Evolutionary conservation across 805 yeast genomes (phyloP), one percentile per base, ranked within the genome.

Genomic region (Myxozyma monticola): DNA sequence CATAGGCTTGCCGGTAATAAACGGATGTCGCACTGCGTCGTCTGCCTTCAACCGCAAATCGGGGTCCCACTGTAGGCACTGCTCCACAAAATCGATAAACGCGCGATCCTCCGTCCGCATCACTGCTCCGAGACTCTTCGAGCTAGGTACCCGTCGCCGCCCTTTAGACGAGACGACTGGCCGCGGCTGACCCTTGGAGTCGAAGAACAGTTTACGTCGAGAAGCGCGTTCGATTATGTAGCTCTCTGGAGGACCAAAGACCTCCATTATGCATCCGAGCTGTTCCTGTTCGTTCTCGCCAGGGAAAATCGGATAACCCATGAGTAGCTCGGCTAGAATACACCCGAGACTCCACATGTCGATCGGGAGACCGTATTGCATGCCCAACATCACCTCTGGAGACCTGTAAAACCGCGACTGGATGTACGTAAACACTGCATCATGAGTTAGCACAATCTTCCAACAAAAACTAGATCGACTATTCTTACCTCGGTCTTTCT

Each of bases 271-370:
- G 65, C 91, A 95, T 59, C 91, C 83, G 56, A 93, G 74, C 69
- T 93, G 99, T 56, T 88, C 76, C 65, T 84, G 78, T 44, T 96
- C 96, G 54, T 86, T 84, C 61, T 83, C 87, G 39, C 99, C 98
- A 69, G 90, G 96, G 72, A 93, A 93, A n/a, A 93, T 81, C 0
- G 98, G 96, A 65, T 81, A 83, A 14, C 97, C 97, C 56, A 89
- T 77, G 49, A 85, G 76, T 87, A 93, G 83, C 70, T 93, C 99
- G 12, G 97, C 96, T 53, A 93, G 72, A 30, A 93, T 96, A 72
- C 99, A 91, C 0, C 98, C 99, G 52, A 91, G 74, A 15, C 97
- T 96, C 99, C 99, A 93, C 62, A 90, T 85, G 68, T 93, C 99
- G 51, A 93, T 91, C 64, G 89, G 87, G 2, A 95, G 84, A 3